phyloP scores from a whole-genome alignment of 192 early-diverging fungal species.

The Linnemannia hyalina region DNA sequence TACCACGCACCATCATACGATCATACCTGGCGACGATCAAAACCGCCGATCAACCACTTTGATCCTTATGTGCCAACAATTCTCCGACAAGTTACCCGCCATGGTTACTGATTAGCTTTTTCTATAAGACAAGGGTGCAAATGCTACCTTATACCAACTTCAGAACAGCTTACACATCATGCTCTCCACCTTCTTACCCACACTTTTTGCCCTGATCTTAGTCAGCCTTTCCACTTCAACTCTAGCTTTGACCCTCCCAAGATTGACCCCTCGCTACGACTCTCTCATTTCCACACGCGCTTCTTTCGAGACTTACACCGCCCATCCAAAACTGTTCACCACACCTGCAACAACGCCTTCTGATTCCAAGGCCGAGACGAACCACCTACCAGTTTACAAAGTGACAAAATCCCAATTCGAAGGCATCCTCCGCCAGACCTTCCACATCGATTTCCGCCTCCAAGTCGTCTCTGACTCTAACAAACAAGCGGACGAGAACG shows the following conservation, averaged over 20 bases:
- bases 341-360: neutral
- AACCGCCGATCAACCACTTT: neutral
- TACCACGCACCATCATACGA: no score
- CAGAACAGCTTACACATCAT: neutral
- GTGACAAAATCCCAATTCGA: slow-evolving; percentile 16
- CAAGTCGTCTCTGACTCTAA: slow-evolving; percentile 1
- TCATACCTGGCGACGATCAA: neutral
- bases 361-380: neutral
- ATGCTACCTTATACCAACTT: neutral
- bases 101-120: neutral
- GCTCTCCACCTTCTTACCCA: neutral
- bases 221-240: neutral
- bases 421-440: neutral
- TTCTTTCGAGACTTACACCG: neutral
- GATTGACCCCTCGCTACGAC: neutral
- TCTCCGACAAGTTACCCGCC: neutral
- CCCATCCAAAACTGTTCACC: neutral
- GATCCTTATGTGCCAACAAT: neutral
- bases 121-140: neutral
- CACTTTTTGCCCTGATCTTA: neutral
- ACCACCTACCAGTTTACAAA: neutral
- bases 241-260: neutral
- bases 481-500: neutral
- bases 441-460: slow-evolving; percentile 18
- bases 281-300: neutral